Evolutionary conservation across 2,329 filamentous ascomycete species (phyloP).

Genomic region (Scedosporium minutisporum): DNA sequence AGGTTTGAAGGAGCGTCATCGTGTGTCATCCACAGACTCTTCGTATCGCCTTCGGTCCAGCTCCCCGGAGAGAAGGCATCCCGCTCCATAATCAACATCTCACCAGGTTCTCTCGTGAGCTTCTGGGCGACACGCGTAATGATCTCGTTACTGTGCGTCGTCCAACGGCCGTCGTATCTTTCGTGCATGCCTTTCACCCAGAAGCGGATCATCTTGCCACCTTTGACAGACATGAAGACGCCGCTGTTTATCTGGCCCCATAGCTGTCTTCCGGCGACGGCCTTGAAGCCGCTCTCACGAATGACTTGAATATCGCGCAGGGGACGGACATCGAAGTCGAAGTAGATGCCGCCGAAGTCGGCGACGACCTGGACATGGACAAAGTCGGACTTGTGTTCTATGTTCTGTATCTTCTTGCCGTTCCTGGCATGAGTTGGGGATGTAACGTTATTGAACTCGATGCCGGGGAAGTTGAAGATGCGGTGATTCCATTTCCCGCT

Average conservation of each 20-base stretch:
- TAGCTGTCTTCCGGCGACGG: slow-evolving; percentile 11
- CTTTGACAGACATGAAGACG: slow-evolving; percentile 14
- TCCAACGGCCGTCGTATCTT: slow-evolving; percentile 18
- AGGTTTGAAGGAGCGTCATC: neutral
- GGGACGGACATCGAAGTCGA: slow-evolving; percentile 14
- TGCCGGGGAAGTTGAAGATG: neutral
- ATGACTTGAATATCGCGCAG: slow-evolving; percentile 7
- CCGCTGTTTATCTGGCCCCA: slow-evolving; percentile 14
- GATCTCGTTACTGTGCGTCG: slow-evolving; percentile 17
- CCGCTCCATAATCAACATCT: neutral
- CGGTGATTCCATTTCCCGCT: neutral
- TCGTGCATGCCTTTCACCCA: slow-evolving; percentile 25
- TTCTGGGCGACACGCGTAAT: slow-evolving; percentile 6
- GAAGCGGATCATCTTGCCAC: slow-evolving; percentile 10
- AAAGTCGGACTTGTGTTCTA: slow-evolving; percentile 16
- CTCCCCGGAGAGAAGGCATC: neutral
- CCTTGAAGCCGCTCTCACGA: slow-evolving; percentile 13
- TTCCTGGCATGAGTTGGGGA: slow-evolving; percentile 10
- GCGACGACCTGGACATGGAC: slow-evolving; percentile 13
- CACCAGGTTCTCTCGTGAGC: neutral
- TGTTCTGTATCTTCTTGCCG: slow-evolving; percentile 8
- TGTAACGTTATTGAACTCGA: neutral
- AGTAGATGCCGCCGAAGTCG: slow-evolving; percentile 14
- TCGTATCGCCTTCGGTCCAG: neutral
- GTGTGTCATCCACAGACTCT: neutral